Base-by-base conservation (phyloP, 2,329 filamentous ascomycete species). In the Mariannaea sp. region DNA sequence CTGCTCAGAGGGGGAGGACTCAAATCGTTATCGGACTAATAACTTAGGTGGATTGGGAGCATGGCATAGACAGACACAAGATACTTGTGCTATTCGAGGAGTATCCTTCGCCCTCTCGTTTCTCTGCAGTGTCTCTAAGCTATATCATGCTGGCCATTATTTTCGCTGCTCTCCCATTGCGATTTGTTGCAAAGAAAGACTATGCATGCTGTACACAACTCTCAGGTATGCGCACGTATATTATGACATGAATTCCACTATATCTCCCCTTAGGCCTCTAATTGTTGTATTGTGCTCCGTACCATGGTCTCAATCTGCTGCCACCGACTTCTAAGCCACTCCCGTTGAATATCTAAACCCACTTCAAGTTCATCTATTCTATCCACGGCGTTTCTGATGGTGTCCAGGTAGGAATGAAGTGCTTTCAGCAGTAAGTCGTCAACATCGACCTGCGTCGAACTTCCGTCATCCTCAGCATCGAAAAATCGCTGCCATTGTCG, bases 371-470 rank as follows among this genome's bases (percentile, higher is more conserved):
- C 65, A 14, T 68, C 65, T 8, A 77, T 58, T 13, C 67, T 64
- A 13, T 59, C 56, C 5, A 75, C 57, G 12, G 54, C 71, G 35
- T 62, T 65, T 5, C 67, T 57, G 8, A 73, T 67, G 19, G 61
- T 67, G 4, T 46, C 60, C 26, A 69, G 61, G 46, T 75, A 76
- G 45, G 73, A 73, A 7, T 61, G 61, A 33, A 81, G 49, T 7
- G 80, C 58, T 19, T 61, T 63, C 4, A 67, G 42, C 10, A 83
- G 56, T 24, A 78, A 13, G 12, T 44, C 52, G 29, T 71, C 62
- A 2, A 76, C 77, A 33, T 69, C 67, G 4, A 14, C 61, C 59
- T 81, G 77, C 32, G 77, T 73, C 9, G 75, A 76, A 22, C 77
- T 73, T 1, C 76, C 75, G 5, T 76, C 77, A 26, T 77, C 78